Conservation (phyloP, 1,284 basidiomycete genomes). For the Cutaneotrichosporon sp. region DNA sequence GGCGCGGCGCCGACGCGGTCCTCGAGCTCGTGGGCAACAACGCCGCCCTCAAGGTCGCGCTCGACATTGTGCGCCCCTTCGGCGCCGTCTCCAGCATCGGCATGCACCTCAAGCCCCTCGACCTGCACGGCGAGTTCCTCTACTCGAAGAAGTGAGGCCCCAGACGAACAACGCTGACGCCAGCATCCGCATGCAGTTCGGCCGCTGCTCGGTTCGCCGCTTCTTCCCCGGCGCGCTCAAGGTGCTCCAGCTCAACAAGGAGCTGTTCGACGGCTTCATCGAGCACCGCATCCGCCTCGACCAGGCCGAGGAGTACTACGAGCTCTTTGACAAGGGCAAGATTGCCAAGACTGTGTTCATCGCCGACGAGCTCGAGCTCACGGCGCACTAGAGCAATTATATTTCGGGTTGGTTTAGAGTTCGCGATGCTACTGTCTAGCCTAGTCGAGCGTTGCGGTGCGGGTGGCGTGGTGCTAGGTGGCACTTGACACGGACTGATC, state of each 20-base stretch:
- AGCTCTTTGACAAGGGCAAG: conserved; percentile 46
- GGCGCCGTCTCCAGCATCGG: conserved; percentile 79
- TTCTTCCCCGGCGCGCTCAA: conserved; percentile 68
- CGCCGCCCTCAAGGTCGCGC: conserved; percentile 67
- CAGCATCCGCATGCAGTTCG: conserved; percentile 53
- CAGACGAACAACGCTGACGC: neutral
- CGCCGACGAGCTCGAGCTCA: neutral
- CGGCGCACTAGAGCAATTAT: neutral
- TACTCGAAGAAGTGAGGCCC: neutral
- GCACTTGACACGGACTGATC: too few species aligned
- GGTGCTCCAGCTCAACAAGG: conserved; percentile 57
- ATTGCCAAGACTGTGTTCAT: conserved; percentile 51
- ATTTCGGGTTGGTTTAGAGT: too few species aligned
- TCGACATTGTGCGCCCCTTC: conserved; percentile 67
- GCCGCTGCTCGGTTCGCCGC: conserved; percentile 78
- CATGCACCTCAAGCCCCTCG: conserved; percentile 52
- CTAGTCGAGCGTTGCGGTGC: too few species aligned
- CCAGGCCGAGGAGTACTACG: conserved; percentile 49
- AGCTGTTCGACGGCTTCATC: conserved; percentile 47
- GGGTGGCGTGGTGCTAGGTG: too few species aligned
- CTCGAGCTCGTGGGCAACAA: conserved; percentile 75
- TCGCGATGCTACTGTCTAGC: too few species aligned
- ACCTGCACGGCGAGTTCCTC: neutral
- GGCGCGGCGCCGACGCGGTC: conserved; percentile 54
- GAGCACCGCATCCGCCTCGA: conserved; percentile 42